Conservation (phyloP, 2,329 filamentous ascomycete species). For the Sclerotinia sclerotiorum region DNA sequence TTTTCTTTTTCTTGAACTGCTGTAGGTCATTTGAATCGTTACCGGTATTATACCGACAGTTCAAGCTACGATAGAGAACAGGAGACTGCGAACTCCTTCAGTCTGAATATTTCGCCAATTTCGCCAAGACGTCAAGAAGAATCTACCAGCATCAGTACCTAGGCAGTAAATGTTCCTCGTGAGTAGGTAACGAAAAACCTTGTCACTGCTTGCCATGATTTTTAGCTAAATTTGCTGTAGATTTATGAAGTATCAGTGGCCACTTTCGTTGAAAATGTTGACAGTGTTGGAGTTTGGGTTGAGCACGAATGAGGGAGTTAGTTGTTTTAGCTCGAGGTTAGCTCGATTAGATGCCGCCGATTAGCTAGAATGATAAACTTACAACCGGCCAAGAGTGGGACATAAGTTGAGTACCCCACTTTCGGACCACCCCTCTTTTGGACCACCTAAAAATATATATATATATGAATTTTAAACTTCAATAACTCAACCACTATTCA, state of each 20-base stretch:
- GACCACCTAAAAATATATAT: no score
- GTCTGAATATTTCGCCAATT: not conserved
- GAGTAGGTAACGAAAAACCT: conserved; percentile 41
- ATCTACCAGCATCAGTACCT: conserved; percentile 34
- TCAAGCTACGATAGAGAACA: not conserved
- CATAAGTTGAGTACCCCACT: no score
- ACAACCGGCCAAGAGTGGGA: not conserved
- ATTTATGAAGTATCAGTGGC: not conserved
- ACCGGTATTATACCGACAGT: not conserved
- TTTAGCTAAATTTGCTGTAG: not conserved
- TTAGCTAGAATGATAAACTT: no score
- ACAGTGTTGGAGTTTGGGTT: not conserved
- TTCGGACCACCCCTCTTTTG: no score
- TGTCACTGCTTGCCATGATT: conserved; percentile 45
- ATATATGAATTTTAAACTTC: no score
- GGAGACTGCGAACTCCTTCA: not conserved
- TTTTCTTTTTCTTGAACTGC: not conserved
- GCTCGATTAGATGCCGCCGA: not conserved
- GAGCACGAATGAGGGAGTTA: conserved; percentile 16
- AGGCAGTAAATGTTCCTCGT: not conserved
- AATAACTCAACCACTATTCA: no score
- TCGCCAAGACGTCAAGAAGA: not conserved
- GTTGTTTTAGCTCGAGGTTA: not conserved
- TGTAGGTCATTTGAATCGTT: not conserved
- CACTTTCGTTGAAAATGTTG: not conserved